A percentile compares a stretch with the other conserved stretches of the same genome.
Evolutionary conservation across 2,329 filamentous ascomycete genomes (phyloP).

Genomic region (Eurotiales sp.): DNA sequence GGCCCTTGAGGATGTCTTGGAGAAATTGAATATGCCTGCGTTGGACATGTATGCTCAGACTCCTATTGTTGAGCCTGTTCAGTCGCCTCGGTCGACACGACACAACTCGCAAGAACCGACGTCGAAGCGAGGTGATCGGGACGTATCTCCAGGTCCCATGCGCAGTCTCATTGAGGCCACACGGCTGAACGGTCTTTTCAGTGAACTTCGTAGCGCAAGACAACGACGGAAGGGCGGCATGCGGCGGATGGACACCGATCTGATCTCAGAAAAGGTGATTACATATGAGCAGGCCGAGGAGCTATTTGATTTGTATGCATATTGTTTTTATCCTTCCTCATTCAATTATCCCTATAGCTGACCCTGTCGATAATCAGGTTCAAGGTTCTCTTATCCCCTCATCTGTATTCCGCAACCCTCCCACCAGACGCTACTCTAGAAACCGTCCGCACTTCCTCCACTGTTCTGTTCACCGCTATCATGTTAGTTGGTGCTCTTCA

Average conservation of each 20-base stretch:
- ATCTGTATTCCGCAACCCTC: not conserved
- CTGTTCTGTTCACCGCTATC: slow-evolving; percentile 48
- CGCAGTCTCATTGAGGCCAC: slow-evolving; percentile 13
- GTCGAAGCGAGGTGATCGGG: slow-evolving; percentile 4
- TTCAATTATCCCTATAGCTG: not conserved
- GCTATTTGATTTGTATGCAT: slow-evolving; percentile 1
- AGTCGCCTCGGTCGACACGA: slow-evolving; percentile 11
- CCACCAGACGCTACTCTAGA: slow-evolving; percentile 29
- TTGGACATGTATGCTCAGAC: slow-evolving; percentile 5
- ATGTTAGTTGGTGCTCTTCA: slow-evolving; percentile 52
- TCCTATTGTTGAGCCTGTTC: slow-evolving; percentile 6
- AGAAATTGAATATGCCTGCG: slow-evolving; percentile 13
- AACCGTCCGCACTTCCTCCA: slow-evolving; percentile 47
- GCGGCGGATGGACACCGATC: not conserved
- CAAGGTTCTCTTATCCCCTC: not conserved
- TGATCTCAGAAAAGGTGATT: slow-evolving; percentile 3
- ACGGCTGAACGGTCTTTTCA: slow-evolving; percentile 10
- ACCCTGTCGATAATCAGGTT: not conserved
- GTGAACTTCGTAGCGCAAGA: slow-evolving; percentile 13
- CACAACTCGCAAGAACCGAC: slow-evolving; percentile 12
- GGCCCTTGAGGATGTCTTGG: slow-evolving; percentile 1
- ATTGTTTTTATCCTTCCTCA: not conserved
- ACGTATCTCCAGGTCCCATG: slow-evolving; percentile 12
- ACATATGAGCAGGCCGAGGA: slow-evolving; percentile 3
- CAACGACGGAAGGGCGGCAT: not conserved